Conservation (phyloP, 306 rosid genomes). For the Cucurbita ficifolia region DNA sequence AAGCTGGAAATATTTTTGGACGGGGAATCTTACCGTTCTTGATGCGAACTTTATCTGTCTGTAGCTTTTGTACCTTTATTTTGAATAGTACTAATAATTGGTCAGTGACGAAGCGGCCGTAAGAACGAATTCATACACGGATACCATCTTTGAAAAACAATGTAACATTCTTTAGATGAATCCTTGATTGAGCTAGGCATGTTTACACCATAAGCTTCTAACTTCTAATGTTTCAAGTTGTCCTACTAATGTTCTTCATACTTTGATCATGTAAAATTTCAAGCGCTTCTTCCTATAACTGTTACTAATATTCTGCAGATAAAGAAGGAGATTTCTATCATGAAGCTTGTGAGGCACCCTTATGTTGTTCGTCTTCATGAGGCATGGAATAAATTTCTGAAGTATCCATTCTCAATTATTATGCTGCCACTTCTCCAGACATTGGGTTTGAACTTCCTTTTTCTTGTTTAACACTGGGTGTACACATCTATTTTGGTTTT, state of each 20-base stretch:
- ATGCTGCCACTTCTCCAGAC: neutral
- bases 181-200: neutral
- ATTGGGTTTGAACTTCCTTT: neutral
- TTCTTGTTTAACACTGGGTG: neutral
- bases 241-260: neutral
- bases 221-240: neutral
- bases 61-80: neutral
- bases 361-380: slow-evolving; percentile 68
- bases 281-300: neutral
- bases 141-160: neutral
- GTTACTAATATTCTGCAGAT: slow-evolving; percentile 34
- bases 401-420: neutral
- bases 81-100: neutral
- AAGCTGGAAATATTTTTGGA: neutral
- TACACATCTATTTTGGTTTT: slow-evolving; percentile 11
- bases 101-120: neutral
- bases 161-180: neutral
- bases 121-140: neutral
- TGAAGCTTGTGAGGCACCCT: slow-evolving; percentile 92
- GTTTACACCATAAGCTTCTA: neutral
- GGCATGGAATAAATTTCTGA: slow-evolving; percentile 28
- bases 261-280: neutral
- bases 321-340: slow-evolving; percentile 77
- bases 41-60: neutral
- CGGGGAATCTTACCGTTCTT: neutral